Evolutionary conservation across 805 yeast genomes (phyloP).

Genomic region (Yarrowia osloensis): DNA sequence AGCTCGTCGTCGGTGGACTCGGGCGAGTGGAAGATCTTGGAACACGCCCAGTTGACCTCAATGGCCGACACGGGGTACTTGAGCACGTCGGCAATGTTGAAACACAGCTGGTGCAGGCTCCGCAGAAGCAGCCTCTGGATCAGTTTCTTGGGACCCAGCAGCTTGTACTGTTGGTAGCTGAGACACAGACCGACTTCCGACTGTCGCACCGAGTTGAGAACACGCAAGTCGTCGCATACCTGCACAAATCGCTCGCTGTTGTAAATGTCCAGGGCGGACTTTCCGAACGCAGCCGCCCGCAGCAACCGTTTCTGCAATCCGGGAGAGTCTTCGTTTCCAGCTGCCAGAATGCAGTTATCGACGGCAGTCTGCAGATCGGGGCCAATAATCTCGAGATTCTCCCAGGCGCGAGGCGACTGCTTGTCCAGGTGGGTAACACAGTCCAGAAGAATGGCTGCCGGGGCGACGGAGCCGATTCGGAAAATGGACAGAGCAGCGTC

Average conservation of each 20-base stretch:
- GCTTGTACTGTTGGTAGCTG: slow-evolving; percentile 56
- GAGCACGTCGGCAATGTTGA: slow-evolving; percentile 59
- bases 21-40: slow-evolving; percentile 59
- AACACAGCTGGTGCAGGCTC: slow-evolving; percentile 60
- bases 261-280: slow-evolving; percentile 55
- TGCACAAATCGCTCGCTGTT: slow-evolving; percentile 64
- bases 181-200: slow-evolving; percentile 67
- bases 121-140: slow-evolving; percentile 60
- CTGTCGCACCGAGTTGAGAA: slow-evolving; percentile 68
- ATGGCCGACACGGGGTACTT: slow-evolving; percentile 54
- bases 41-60: slow-evolving; percentile 78
- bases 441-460: slow-evolving; percentile 80
- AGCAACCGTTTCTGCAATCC: slow-evolving; percentile 78
- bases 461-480: slow-evolving; percentile 78
- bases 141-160: slow-evolving; percentile 58
- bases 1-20: slow-evolving; percentile 62
- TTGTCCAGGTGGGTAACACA: slow-evolving; percentile 65
- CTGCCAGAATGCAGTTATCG: slow-evolving; percentile 68
- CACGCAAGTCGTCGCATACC: slow-evolving; percentile 61
- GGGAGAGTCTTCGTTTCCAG: slow-evolving; percentile 74
- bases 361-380: slow-evolving; percentile 61
- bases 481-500: slow-evolving; percentile 61
- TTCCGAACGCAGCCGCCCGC: slow-evolving; percentile 85
- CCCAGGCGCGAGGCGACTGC: slow-evolving; percentile 80
- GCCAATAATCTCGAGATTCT: slow-evolving; percentile 61